Evolutionary conservation across 495 filamentous ascomycete species (phyloP).

Genomic region (Xylaria palmicola): DNA sequence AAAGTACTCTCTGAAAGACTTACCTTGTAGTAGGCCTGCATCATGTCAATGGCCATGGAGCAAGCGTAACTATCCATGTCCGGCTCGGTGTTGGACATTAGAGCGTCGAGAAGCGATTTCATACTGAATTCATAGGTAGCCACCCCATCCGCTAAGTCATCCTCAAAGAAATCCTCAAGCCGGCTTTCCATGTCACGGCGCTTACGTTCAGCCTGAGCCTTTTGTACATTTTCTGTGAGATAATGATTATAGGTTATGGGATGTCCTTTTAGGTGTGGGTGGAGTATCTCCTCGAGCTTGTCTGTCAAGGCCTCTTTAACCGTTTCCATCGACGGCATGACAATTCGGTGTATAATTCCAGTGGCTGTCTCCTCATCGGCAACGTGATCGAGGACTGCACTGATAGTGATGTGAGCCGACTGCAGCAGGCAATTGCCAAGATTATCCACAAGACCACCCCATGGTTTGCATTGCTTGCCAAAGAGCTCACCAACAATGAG

Average conservation of each 20-base stretch:
- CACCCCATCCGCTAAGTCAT: background rate
- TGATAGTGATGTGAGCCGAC: conserved; percentile 26
- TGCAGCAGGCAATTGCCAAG: conserved; percentile 29
- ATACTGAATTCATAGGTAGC: background rate
- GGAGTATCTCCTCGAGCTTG: conserved; percentile 38
- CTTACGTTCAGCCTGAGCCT: conserved; percentile 30
- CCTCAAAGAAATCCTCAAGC: conserved; percentile 20
- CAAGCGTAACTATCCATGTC: conserved; percentile 34
- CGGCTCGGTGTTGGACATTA: conserved; percentile 18
- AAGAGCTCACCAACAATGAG: conserved; percentile 39
- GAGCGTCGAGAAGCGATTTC: conserved; percentile 1
- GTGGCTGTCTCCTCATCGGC: conserved; percentile 33
- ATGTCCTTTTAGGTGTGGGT: conserved; percentile 35
- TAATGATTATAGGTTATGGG: conserved; percentile 61
- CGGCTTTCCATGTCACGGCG: conserved; percentile 15
- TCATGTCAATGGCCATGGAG: conserved; percentile 33
- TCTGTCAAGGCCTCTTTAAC: conserved; percentile 20
- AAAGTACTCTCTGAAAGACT: background rate
- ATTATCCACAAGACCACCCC: conserved; percentile 28
- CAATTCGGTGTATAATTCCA: conserved; percentile 28
- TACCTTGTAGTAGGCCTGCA: conserved; percentile 44
- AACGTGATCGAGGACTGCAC: conserved; percentile 24
- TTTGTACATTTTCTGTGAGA: conserved; percentile 50
- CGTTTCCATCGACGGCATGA: conserved; percentile 30
- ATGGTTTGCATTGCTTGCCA: conserved; percentile 40